Evolutionary conservation across 257 asterid species (phyloP).

Genomic region (Leptodermis oblonga): DNA sequence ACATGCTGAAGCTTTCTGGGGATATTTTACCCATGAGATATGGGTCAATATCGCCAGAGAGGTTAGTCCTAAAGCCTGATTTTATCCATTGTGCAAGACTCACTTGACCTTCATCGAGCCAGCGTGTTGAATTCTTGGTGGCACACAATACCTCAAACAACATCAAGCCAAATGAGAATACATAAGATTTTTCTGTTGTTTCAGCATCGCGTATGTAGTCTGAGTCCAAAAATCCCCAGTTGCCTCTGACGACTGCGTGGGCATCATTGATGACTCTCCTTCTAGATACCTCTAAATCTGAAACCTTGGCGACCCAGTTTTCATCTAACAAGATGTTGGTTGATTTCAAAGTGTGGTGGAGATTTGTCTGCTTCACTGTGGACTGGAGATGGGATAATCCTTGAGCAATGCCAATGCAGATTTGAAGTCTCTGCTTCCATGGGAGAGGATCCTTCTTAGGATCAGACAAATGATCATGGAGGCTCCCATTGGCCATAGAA

Average conservation of each 20-base stretch:
- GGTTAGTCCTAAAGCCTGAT: constrained; percentile 38
- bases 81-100: constrained; percentile 58
- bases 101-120: constrained; percentile 56
- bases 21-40: constrained; percentile 41
- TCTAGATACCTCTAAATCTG: constrained; percentile 46
- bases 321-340: constrained; percentile 55
- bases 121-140: constrained; percentile 38
- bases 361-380: constrained; percentile 39
- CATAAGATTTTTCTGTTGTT: constrained; percentile 43
- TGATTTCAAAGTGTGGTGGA: constrained; percentile 50
- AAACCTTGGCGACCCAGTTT: constrained; percentile 51
- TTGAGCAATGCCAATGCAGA: constrained; percentile 51
- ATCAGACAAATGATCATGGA: constrained; percentile 55
- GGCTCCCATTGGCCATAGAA: constrained; percentile 47
- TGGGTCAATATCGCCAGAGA: constrained; percentile 43
- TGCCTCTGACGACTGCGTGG: constrained; percentile 22
- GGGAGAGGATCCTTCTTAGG: constrained; percentile 49
- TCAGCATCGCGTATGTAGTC: constrained; percentile 44
- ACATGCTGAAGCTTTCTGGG: constrained; percentile 45
- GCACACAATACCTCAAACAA: constrained; percentile 54
- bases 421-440: constrained; percentile 62
- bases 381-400: constrained; percentile 49
- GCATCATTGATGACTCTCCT: constrained; percentile 22
- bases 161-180: constrained; percentile 52
- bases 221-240: constrained; percentile 45